A percentile compares a stretch with the other conserved stretches of the same genome.
Conservation (phyloP, 2,329 filamentous ascomycete species). For the Zelopaecilomyces penicillatus region DNA sequence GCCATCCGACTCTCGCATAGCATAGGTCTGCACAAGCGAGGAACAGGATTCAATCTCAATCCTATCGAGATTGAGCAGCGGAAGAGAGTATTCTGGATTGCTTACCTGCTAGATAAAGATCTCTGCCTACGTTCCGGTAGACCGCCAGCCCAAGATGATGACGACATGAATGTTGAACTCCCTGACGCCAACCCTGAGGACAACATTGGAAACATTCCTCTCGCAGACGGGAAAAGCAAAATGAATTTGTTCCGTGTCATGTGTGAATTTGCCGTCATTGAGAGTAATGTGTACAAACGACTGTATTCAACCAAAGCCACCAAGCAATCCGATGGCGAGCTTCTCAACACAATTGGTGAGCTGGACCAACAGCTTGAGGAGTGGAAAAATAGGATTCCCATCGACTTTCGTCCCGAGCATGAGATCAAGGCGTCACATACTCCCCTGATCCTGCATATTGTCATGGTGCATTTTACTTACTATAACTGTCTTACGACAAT, state of each 20-base stretch:
- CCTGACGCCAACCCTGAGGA: slow-evolving; percentile 85
- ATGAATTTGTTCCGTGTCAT: slow-evolving; percentile 92
- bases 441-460: slow-evolving; percentile 86
- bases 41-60: slow-evolving; percentile 87
- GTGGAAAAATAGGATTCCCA: slow-evolving; percentile 92
- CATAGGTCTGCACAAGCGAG: slow-evolving; percentile 90
- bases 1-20: slow-evolving; percentile 87
- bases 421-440: slow-evolving; percentile 92
- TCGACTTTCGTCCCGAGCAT: slow-evolving; percentile 94
- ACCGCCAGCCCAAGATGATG: slow-evolving; percentile 54
- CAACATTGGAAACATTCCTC: slow-evolving; percentile 87
- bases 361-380: slow-evolving; percentile 82
- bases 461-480: slow-evolving; percentile 91
- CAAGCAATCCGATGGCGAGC: slow-evolving; percentile 83
- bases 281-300: slow-evolving; percentile 87
- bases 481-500: slow-evolving; percentile 98
- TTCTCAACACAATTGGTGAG: slow-evolving; percentile 92
- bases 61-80: slow-evolving; percentile 88
- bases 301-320: slow-evolving; percentile 89
- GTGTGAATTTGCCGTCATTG: slow-evolving; percentile 84
- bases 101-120: slow-evolving; percentile 58
- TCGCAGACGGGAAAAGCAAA: slow-evolving; percentile 81
- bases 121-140: slow-evolving; percentile 51
- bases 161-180: slow-evolving; percentile 88
- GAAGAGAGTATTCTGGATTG: slow-evolving; percentile 58